Evolutionary conservation across 2,329 filamentous ascomycete species (phyloP), one percentile per base, ranked within the genome.

Genomic region (Colletotrichum salicis): DNA sequence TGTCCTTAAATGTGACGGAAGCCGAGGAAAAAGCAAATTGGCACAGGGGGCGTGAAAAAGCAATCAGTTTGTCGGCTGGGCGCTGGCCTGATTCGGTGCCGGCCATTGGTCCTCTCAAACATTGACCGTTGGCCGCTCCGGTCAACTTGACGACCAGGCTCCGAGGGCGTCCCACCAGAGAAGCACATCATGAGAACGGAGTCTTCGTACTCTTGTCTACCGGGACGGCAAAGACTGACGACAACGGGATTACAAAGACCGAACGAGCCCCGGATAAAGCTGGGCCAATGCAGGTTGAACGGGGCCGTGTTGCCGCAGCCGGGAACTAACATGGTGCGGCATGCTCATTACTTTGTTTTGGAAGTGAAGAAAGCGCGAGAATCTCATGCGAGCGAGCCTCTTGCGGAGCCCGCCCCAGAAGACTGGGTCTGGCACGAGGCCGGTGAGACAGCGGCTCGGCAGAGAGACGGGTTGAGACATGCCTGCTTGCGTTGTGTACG

Each of bases 401-500:
- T 45, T 63, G 65, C 54, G 55, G 55, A 69, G 58, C 59, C 45
- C 45, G 65, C 65, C 55, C 65, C 69, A 45, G 59, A 71, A 64
- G 69, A 64, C 55, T 59, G 69, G 65, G 29, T 59, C 59, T 60
- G 65, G 35, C 64, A 67, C 27, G 59, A 64, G 69, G 41, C 27
- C 37, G 59, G 55, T 60, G 55, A 64, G 65, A 69, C 65, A 56
- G 33, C 45, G 55, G 45, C 8, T 64, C 65, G 54, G 59, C 58
- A 59, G 24, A 37, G 54, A 22, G 24, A 61, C 56, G 35, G 54
- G 12, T 31, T 52, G 24, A 33, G 63, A 51, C 48, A 37, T 61
- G 68, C 58, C 65, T 69, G 65, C 65, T 64, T 71, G 69, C 69
- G 54, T 69, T 59, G 54, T 54, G 57, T 37, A 56, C 55, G n/a